Evolutionary conservation across 441 rosid species (phyloP).

Genomic region (Hura crepitans): DNA sequence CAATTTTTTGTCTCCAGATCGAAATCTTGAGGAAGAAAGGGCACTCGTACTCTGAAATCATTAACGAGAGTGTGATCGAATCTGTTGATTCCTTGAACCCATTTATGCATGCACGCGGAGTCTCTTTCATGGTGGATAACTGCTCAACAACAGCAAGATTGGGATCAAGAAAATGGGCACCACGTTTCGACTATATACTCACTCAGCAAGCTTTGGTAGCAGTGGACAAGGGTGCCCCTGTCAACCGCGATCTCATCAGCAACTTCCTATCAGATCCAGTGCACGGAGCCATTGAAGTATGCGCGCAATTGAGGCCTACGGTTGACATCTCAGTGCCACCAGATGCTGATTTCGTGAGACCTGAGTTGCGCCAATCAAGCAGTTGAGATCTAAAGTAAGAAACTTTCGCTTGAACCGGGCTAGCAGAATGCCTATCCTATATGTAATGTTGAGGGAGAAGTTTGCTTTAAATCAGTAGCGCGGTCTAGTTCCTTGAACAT

Average conservation of each 20-base stretch:
- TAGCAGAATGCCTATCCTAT: not conserved
- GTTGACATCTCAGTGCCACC: conserved; percentile 77
- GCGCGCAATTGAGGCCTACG: conserved; percentile 77
- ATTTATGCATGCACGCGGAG: conserved; percentile 95
- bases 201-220: conserved; percentile 83
- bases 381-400: conserved; percentile 26
- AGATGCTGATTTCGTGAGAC: conserved; percentile 89
- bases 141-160: conserved; percentile 92
- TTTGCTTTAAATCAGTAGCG: not conserved
- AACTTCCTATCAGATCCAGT: conserved; percentile 87
- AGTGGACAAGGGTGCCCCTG: conserved; percentile 51
- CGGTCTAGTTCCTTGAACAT: not conserved
- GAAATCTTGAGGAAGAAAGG: conserved; percentile 93
- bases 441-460: not conserved
- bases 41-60: conserved; percentile 90
- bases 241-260: conserved; percentile 77
- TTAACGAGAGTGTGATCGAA: conserved; percentile 87
- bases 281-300: conserved; percentile 79
- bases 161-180: conserved; percentile 97
- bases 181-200: conserved; percentile 73
- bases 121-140: conserved; percentile 95
- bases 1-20: conserved; percentile 35
- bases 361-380: conserved; percentile 65
- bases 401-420: not conserved
- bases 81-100: conserved; percentile 90